Conservation (phyloP, 257 asterid species). For the Striga asiatica region DNA sequence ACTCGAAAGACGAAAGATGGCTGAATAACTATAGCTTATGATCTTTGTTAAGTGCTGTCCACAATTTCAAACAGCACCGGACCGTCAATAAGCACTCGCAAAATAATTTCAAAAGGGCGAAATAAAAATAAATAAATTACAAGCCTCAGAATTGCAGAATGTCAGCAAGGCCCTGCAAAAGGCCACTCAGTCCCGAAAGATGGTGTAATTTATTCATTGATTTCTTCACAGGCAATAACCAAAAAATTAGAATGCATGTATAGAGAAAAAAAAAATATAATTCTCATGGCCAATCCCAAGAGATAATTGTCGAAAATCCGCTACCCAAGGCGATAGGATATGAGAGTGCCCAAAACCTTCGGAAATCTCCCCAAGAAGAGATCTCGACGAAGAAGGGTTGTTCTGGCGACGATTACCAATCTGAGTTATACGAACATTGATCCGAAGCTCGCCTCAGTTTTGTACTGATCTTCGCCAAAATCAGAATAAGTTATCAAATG, state of each 20-base stretch:
- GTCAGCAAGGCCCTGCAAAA: slow-evolving; percentile 28
- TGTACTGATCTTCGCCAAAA: slow-evolving; percentile 12
- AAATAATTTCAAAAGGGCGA: background rate
- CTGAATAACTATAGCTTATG: slow-evolving; percentile 28
- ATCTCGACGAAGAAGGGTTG: slow-evolving; percentile 30
- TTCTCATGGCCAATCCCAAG: slow-evolving; percentile 76
- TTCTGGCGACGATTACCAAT: slow-evolving; percentile 20
- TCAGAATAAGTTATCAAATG: background rate
- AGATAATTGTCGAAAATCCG: slow-evolving; percentile 41
- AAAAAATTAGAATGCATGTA: background rate
- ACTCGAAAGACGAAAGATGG: slow-evolving; percentile 25
- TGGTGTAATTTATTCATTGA: slow-evolving; percentile 27
- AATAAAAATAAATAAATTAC: background rate
- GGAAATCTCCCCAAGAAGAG: slow-evolving; percentile 9
- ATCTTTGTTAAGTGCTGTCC: slow-evolving; percentile 28
- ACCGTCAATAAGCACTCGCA: slow-evolving; percentile 31
- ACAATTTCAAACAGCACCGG: slow-evolving; percentile 20
- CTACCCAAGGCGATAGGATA: slow-evolving; percentile 70
- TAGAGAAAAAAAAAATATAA: slow-evolving; percentile 9
- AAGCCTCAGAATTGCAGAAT: slow-evolving; percentile 82
- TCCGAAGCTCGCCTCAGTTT: slow-evolving; percentile 20
- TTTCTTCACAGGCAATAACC: slow-evolving; percentile 42
- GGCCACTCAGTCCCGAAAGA: slow-evolving; percentile 84
- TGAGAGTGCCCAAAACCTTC: slow-evolving; percentile 32
- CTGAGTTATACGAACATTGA: slow-evolving; percentile 26